Percentiles rank a stretch among this genome's conserved stretches.
Conservation (phyloP, 1,284 basidiomycete species). For the Hymenochaete sp. region DNA sequence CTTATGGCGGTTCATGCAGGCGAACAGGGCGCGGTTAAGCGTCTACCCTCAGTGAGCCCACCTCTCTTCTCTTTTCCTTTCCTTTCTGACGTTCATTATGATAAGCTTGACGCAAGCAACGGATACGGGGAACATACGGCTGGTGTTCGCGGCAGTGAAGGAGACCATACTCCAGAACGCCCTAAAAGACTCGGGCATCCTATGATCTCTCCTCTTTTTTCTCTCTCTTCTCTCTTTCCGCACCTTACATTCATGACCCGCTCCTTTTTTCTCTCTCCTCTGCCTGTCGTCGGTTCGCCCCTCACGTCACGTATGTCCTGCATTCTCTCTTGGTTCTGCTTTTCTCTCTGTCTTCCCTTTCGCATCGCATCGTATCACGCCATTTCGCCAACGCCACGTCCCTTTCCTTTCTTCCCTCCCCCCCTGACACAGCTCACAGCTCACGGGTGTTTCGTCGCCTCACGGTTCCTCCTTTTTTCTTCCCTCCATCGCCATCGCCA, state of each 20-base stretch:
- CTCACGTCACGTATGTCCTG: background rate
- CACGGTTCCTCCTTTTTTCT: too few relatives aligned
- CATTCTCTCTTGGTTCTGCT: background rate
- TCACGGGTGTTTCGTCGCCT: too few relatives aligned
- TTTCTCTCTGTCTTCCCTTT: conserved; percentile 1
- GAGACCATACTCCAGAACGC: conserved; percentile 94
- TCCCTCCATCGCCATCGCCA: too few relatives aligned
- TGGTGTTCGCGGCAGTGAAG: conserved; percentile 95
- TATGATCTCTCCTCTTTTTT: conserved; percentile 28
- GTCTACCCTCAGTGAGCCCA: conserved; percentile 85
- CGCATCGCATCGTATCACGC: background rate
- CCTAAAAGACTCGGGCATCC: conserved; percentile 74
- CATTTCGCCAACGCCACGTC: too few relatives aligned
- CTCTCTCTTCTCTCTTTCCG: background rate
- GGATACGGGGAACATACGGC: conserved; percentile 73
- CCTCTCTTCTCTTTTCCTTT: conserved; percentile 12
- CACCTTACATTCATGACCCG: background rate
- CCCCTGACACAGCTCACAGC: too few relatives aligned
- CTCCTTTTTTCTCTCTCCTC: background rate
- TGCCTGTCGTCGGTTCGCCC: background rate
- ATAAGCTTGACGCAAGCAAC: conserved; percentile 77
- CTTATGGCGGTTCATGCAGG: conserved; percentile 94
- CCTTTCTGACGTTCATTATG: conserved; percentile 4
- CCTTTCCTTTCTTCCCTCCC: too few relatives aligned
- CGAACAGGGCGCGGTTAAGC: conserved; percentile 80